Evolutionary conservation across 2,329 filamentous ascomycete genomes (phyloP).

Genomic region (Paracamarosporium sp.): DNA sequence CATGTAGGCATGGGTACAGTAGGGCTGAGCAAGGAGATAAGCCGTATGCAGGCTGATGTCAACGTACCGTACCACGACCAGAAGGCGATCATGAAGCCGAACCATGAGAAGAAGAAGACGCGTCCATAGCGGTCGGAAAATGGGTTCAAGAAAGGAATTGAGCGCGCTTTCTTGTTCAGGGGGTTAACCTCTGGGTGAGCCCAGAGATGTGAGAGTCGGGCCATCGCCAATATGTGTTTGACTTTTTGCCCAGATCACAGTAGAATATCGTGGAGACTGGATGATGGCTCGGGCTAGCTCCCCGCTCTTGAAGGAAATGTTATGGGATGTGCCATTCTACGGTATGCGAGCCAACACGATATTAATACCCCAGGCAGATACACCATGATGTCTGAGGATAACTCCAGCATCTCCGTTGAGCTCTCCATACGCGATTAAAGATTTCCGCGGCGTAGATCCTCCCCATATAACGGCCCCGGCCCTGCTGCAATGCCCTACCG

Average conservation of each 20-base stretch:
- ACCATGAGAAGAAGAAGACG: slow-evolving; percentile 88
- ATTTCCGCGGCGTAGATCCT: slow-evolving; percentile 23
- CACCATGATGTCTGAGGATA: slow-evolving; percentile 5
- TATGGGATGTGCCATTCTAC: not conserved
- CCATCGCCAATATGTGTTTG: slow-evolving; percentile 16
- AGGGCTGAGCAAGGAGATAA: slow-evolving; percentile 12
- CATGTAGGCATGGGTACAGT: not conserved
- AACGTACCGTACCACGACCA: slow-evolving; percentile 68
- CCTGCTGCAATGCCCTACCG: not conserved
- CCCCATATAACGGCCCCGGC: slow-evolving; percentile 12
- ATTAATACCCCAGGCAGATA: not conserved
- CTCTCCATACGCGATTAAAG: slow-evolving; percentile 1
- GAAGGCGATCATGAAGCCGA: slow-evolving; percentile 84
- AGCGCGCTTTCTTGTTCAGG: slow-evolving; percentile 78
- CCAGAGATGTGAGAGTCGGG: slow-evolving; percentile 28
- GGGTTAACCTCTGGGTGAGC: slow-evolving; percentile 75
- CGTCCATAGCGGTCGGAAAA: slow-evolving; percentile 76
- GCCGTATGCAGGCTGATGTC: not conserved
- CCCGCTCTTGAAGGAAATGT: not conserved
- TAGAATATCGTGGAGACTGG: not conserved
- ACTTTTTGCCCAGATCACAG: not conserved
- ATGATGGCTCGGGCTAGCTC: not conserved
- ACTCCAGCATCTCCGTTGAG: slow-evolving; percentile 18
- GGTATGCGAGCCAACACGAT: not conserved
- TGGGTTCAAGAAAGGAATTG: slow-evolving; percentile 78